Evolutionary conservation across 805 yeast species (phyloP).

Genomic region (Candida incommunis): DNA sequence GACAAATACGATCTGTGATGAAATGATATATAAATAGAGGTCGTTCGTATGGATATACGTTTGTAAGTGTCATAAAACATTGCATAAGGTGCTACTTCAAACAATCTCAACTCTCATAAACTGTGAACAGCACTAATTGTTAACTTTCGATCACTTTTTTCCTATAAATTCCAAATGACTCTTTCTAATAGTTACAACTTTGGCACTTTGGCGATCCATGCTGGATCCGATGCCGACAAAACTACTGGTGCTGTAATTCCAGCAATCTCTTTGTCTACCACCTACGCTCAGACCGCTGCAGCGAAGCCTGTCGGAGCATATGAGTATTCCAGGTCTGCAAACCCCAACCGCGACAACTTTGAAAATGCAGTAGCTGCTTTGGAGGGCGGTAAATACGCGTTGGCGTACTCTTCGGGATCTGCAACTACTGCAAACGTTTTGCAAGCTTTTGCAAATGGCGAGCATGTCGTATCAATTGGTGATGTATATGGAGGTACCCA

Average conservation of each 20-base stretch:
- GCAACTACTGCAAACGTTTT: conserved; percentile 68
- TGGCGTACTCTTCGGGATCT: conserved; percentile 77
- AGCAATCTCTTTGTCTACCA: conserved; percentile 71
- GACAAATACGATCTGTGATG: no score
- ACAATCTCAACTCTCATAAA: no score
- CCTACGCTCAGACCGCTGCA: conserved; percentile 71
- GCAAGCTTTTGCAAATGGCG: conserved; percentile 56
- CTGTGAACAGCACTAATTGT: not conserved
- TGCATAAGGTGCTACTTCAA: no score
- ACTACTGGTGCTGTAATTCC: conserved; percentile 78
- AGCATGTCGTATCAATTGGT: conserved; percentile 66
- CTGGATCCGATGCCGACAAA: conserved; percentile 60
- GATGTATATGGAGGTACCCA: conserved; percentile 91
- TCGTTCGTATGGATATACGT: no score
- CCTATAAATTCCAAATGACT: conserved; percentile 21
- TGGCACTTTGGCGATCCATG: conserved; percentile 75
- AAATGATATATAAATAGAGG: no score
- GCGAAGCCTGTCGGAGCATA: conserved; percentile 63
- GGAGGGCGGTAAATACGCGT: conserved; percentile 51
- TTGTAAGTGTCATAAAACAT: no score
- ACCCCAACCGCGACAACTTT: conserved; percentile 75
- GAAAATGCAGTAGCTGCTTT: conserved; percentile 68
- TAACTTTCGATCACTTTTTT: not conserved
- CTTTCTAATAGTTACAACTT: conserved; percentile 26
- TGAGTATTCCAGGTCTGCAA: conserved; percentile 75